Evolutionary conservation across 164 flowering plant genomes (phyloP).

Genomic region (Piper longum): DNA sequence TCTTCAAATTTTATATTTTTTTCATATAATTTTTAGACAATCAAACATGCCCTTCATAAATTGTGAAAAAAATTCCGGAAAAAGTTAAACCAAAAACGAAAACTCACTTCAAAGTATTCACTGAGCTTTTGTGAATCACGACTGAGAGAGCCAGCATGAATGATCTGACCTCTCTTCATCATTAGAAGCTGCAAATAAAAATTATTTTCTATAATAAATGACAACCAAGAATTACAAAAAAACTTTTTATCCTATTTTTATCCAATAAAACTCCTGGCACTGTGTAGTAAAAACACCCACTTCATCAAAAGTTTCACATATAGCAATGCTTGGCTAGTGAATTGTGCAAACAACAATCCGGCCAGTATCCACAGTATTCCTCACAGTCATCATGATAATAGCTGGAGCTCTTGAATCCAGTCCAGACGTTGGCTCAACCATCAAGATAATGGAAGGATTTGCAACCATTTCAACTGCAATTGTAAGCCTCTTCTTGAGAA

Average conservation of each 20-base stretch:
- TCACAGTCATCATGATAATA: constrained; percentile 61
- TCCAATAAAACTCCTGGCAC: background rate
- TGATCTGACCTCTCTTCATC: constrained; percentile 83
- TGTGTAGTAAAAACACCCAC: constrained; percentile 11
- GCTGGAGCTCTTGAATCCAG: constrained; percentile 68
- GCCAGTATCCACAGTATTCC: constrained; percentile 61
- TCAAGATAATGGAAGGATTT: constrained; percentile 61
- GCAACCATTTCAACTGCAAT: constrained; percentile 69
- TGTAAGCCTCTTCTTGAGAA: constrained; percentile 61
- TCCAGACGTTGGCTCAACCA: constrained; percentile 71
- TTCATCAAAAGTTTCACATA: constrained; percentile 76
- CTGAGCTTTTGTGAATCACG: constrained; percentile 43
- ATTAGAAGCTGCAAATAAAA: constrained; percentile 33
- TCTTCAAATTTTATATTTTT: too few relatives aligned
- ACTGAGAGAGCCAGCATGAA: constrained; percentile 66
- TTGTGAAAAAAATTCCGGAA: background rate
- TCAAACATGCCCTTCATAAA: too few relatives aligned
- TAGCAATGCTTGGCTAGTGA: constrained; percentile 69
- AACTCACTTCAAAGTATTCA: constrained; percentile 65
- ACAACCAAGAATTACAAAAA: background rate
- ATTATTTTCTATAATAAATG: constrained; percentile 1
- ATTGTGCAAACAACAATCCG: constrained; percentile 72
- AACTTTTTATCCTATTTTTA: background rate
- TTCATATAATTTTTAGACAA: too few relatives aligned
- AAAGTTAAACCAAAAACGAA: background rate